phyloP scores from a whole-genome alignment of 345 rosid species.

The Limnanthes douglasii region DNA sequence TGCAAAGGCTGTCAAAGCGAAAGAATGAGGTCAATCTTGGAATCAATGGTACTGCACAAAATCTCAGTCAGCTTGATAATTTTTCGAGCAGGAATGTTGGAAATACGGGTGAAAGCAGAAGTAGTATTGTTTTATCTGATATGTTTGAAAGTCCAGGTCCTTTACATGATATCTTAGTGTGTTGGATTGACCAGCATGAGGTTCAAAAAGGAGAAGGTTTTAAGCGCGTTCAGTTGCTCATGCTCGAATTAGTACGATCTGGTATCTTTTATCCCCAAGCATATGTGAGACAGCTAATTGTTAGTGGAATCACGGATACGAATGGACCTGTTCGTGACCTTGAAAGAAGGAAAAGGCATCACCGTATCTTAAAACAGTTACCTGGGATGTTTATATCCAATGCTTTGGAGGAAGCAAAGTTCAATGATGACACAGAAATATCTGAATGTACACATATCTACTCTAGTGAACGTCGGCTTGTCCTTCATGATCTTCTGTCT shows the following conservation, averaged over 20 bases:
- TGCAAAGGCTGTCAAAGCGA: constrained; percentile 17
- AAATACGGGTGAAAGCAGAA: constrained; percentile 17
- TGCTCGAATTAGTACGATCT: constrained; percentile 62
- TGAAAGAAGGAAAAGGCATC: constrained; percentile 60
- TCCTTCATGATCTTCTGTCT: constrained; percentile 34
- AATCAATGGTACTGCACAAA: constrained; percentile 16
- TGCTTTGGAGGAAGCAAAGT: constrained; percentile 46
- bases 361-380: constrained; percentile 64
- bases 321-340: constrained; percentile 27
- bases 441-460: constrained; percentile 49
- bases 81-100: constrained; percentile 15
- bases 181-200: constrained; percentile 99
- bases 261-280: constrained; percentile 86
- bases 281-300: constrained; percentile 82
- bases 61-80: constrained; percentile 12
- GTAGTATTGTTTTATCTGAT: constrained; percentile 17
- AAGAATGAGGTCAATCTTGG: constrained; percentile 25
- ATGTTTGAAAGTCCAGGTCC: constrained; percentile 86
- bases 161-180: constrained; percentile 82
- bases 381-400: constrained; percentile 55
- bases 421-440: constrained; percentile 47
- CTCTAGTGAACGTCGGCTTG: constrained; percentile 73
- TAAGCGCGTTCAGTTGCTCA: constrained; percentile 57
- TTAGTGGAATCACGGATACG: constrained; percentile 72
- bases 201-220: constrained; percentile 57